Conservation (phyloP, 2,329 filamentous ascomycete species). For the Trichoderma semiorbis region DNA sequence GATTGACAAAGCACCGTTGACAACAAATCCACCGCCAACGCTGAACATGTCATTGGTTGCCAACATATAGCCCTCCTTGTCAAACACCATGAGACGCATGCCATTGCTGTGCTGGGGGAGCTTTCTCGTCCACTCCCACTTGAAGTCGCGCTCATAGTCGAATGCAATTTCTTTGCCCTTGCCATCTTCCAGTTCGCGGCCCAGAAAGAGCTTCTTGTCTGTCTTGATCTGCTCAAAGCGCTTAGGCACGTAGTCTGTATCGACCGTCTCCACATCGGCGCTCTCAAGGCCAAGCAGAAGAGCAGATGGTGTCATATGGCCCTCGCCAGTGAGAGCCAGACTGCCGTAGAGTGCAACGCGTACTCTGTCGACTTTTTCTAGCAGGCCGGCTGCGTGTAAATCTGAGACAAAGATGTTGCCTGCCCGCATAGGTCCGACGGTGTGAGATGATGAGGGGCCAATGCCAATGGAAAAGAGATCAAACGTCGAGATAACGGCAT, state of each 20-base stretch:
- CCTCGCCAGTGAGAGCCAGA: constrained; percentile 11
- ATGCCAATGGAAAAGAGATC: constrained; percentile 15
- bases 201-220: constrained; percentile 11
- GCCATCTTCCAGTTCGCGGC: neutral
- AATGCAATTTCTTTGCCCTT: constrained; percentile 10
- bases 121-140: constrained; percentile 12
- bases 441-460: constrained; percentile 9
- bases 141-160: constrained; percentile 11
- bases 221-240: constrained; percentile 15
- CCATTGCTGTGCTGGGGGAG: constrained; percentile 11
- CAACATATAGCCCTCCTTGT: constrained; percentile 15
- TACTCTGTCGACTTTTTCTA: constrained; percentile 4
- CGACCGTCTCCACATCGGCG: constrained; percentile 4
- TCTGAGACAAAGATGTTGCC: constrained; percentile 13
- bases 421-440: constrained; percentile 8
- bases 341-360: constrained; percentile 10
- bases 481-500: constrained; percentile 12
- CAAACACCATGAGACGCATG: constrained; percentile 12
- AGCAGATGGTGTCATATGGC: constrained; percentile 13
- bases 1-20: constrained; percentile 12
- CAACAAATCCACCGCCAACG: constrained; percentile 11
- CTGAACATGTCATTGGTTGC: constrained; percentile 14
- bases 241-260: constrained; percentile 7
- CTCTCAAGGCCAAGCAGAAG: constrained; percentile 12
- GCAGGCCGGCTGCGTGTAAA: neutral